Evolutionary conservation across 495 filamentous ascomycete species (phyloP), one percentile per base, ranked within the genome.

Genomic region (Aspergillus egyptiacus): DNA sequence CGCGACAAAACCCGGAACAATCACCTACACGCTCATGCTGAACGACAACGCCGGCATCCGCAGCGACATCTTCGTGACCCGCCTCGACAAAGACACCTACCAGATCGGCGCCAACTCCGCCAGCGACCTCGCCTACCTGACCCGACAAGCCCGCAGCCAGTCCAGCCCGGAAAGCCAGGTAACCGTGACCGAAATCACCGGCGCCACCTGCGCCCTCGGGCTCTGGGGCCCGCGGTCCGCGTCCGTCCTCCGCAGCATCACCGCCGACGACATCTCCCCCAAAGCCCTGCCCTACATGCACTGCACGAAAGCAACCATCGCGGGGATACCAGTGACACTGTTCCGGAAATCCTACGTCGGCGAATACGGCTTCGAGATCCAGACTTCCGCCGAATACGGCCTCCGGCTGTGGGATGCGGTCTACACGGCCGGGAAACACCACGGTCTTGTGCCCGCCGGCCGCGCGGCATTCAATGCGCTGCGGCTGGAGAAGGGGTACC

Each of bases 281-380:
- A 59, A 59, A 18, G 65, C 53, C 0, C 60, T 76, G 0, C 67
- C 68, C 0, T 72, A 73, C 31, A 62, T 72, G 46, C 48, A 52
- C 6, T 60, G 66, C 46, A 73, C 72, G 50, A 49, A 53, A 1
- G 63, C 57, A 1, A 59, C 39, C 18, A 53, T 75, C 41, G 57
- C 55, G 27, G 62, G 69, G 25, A 66, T 76, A 35, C 71, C 72
- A 0, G 72, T 75, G 4, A 67, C 57, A 3, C 56, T 63, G 0
- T 54, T 75, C 9, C 64, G 73, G 0, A 64, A 72, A 19, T 76
- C 74, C 8, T 71, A 70, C 33, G 70, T 76, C 18, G 74, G 74
- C 13, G 73, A 78, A 48, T 54, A 64, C 0, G 74, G 74, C 32
- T 76, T 72, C 73, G 73, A 78, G 53, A 66, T 78, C 32, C 68